Evolutionary conservation across 805 yeast genomes (phyloP).

Genomic region (Schwanniomyces vanrijiae): DNA sequence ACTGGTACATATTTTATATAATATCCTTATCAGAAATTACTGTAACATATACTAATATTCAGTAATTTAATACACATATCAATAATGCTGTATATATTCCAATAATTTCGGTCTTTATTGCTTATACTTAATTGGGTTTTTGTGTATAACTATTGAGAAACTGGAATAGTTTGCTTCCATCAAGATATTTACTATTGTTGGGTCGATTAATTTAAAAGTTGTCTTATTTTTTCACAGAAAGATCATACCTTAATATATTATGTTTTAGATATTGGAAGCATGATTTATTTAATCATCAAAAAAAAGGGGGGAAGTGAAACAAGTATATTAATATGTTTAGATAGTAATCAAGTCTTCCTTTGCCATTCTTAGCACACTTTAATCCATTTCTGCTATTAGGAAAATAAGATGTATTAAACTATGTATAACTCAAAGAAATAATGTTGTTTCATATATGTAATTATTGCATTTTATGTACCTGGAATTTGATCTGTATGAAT

Average conservation of each 20-base stretch:
- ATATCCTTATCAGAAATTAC: conserved; percentile 21
- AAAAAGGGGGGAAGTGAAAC: conserved; percentile 45
- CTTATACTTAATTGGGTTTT: conserved; percentile 17
- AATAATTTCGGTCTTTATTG: conserved; percentile 26
- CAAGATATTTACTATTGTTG: conserved; percentile 17
- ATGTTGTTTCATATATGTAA: conserved; percentile 50
- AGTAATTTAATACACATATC: conserved; percentile 24
- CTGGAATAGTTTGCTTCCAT: conserved; percentile 19
- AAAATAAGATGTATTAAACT: conserved; percentile 59
- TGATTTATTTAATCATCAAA: conserved; percentile 18
- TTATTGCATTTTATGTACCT: conserved; percentile 25
- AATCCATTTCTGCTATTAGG: conserved; percentile 28
- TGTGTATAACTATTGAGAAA: conserved; percentile 20
- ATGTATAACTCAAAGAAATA: conserved; percentile 62
- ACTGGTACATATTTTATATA: conserved; percentile 18
- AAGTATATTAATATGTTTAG: conserved; percentile 62
- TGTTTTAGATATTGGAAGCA: conserved; percentile 25
- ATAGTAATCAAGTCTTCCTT: conserved; percentile 60
- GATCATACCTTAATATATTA: conserved; percentile 15
- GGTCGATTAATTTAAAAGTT: conserved; percentile 18
- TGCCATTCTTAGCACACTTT: conserved; percentile 59
- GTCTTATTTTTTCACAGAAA: conserved; percentile 21
- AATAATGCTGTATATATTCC: conserved; percentile 48
- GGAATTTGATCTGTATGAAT: conserved; percentile 20
- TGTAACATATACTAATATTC: conserved; percentile 17